These are phyloP conservation scores for Penicillium sp. DNA, from an alignment of 2,329 filamentous ascomycete genomes.

Conservation along the genomic window DNA sequence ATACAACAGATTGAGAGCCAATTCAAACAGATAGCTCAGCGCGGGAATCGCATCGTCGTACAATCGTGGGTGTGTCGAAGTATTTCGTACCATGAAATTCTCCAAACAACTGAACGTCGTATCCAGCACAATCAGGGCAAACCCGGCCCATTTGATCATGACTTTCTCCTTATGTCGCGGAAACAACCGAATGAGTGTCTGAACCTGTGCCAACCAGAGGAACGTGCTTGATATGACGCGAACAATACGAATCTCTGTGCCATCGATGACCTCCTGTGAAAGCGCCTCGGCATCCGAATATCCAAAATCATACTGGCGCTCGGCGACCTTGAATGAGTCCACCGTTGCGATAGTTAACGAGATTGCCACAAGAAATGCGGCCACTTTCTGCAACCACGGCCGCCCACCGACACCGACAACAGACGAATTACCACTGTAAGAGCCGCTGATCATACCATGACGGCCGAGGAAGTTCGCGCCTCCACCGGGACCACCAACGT, in stretches of 20 bases:
- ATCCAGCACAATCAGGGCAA: conserved; percentile 87
- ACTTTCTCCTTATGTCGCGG: conserved; percentile 96
- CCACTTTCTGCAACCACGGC: conserved; percentile 85
- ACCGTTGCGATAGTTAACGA: conserved; percentile 92
- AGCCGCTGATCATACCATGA: conserved; percentile 81
- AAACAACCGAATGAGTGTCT: conserved; percentile 93
- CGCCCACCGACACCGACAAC: conserved; percentile 85
- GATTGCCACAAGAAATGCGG: conserved; percentile 66
- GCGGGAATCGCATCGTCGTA: conserved; percentile 92
- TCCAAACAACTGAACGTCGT: conserved; percentile 89
- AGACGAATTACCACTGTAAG: conserved; percentile 63
- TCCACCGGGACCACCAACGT: conserved; percentile 70
- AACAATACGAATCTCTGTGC: conserved; percentile 83
- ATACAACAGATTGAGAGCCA: conserved; percentile 83
- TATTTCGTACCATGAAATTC: conserved; percentile 67
- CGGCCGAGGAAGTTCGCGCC: conserved; percentile 74
- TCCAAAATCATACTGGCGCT: conserved; percentile 76
- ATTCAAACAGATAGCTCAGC: conserved; percentile 84
- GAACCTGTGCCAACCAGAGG: conserved; percentile 94
- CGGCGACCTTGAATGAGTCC: conserved; percentile 84
- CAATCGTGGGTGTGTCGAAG: conserved; percentile 61
- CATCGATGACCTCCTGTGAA: conserved; percentile 77
- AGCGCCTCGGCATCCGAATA: conserved; percentile 77
- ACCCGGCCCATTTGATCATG: conserved; percentile 98
- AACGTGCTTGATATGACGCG: conserved; percentile 95